A percentile compares a stretch with the other conserved stretches of the same genome.
Conservation (phyloP, 331 rosid species). For the Malus hybrid region DNA sequence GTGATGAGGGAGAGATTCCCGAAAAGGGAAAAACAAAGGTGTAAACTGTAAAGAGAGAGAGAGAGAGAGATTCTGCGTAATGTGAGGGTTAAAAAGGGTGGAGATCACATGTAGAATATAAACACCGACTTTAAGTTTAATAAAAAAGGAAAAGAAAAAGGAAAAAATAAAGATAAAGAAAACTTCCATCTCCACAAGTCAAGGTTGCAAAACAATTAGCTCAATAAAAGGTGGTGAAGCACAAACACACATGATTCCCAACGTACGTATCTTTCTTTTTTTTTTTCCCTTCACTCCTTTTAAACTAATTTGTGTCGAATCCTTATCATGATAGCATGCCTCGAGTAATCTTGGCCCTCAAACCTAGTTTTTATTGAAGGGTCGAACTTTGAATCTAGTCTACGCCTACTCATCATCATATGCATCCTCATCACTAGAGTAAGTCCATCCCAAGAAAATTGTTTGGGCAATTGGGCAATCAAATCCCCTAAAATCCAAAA, state of each 20-base stretch:
- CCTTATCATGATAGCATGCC: background rate
- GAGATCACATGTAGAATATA: constrained; percentile 44
- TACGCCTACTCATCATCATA: too few relatives aligned
- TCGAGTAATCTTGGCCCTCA: background rate
- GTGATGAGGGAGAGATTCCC: constrained; percentile 66
- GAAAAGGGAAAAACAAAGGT: constrained; percentile 18
- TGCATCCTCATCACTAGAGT: too few relatives aligned
- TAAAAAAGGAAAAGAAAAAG: constrained; percentile 9
- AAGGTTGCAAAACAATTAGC: constrained; percentile 39
- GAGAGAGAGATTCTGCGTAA: constrained; percentile 30
- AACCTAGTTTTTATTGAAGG: background rate
- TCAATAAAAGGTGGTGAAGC: constrained; percentile 48
- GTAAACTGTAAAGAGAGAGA: background rate
- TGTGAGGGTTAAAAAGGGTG: constrained; percentile 24
- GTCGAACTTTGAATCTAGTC: too few relatives aligned
- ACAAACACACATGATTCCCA: constrained; percentile 52
- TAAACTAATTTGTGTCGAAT: background rate
- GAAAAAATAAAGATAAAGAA: constrained; percentile 7
- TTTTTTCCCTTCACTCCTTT: background rate
- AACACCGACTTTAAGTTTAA: constrained; percentile 40
- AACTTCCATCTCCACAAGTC: constrained; percentile 36
- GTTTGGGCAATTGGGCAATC: too few relatives aligned
- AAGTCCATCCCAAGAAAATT: too few relatives aligned
- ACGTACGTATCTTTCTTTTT: constrained; percentile 2
- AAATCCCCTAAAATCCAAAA: too few relatives aligned